Percentiles rank a stretch among this genome's conserved stretches.
phyloP scores from a whole-genome alignment of 2,329 filamentous ascomycete genomes.

The Pseudogymnoascus sp. region DNA sequence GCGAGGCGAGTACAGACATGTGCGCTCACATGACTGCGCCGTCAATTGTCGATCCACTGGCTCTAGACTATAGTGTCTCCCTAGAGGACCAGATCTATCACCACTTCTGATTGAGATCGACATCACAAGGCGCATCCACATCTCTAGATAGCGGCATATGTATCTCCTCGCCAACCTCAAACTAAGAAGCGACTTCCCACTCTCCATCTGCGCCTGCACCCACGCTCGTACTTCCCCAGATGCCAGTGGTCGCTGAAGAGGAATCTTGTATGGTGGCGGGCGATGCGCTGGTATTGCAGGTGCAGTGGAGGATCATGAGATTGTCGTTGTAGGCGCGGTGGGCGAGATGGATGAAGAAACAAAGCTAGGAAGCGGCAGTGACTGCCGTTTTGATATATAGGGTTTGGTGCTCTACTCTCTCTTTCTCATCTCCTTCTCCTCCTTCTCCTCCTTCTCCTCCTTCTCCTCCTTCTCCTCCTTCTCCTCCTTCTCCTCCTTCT shows the following conservation, averaged over 20 bases:
- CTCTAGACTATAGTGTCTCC: not conserved
- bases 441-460: too few species aligned
- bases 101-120: not conserved
- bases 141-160: not conserved
- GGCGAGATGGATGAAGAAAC: not conserved
- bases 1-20: not conserved
- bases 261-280: not conserved
- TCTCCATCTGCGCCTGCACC: not conserved
- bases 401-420: too few species aligned
- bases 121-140: not conserved
- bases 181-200: not conserved
- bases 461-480: too few species aligned
- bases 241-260: not conserved
- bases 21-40: not conserved
- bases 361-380: too few species aligned
- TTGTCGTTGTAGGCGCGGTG: not conserved
- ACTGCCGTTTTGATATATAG: too few species aligned
- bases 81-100: not conserved
- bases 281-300: not conserved
- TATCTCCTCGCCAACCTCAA: not conserved
- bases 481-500: too few species aligned
- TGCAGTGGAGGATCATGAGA: not conserved
- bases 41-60: not conserved
- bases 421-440: too few species aligned
- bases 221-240: not conserved